Base-by-base conservation (phyloP, 768 basidiomycete species). In the Lentinula edodes region DNA sequence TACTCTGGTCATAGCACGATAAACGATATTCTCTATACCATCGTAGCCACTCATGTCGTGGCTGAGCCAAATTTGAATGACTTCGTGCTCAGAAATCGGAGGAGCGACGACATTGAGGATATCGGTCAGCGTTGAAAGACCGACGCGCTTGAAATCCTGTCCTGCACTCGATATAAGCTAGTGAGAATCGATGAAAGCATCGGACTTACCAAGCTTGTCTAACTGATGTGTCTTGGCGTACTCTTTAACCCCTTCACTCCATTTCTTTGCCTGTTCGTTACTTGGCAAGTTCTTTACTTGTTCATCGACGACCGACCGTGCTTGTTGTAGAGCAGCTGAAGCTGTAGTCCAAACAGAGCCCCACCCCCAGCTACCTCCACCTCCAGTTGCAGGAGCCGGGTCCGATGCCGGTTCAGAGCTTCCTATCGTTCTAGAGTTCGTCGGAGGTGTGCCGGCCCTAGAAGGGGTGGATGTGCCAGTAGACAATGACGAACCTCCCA, bases 21-120 rank as follows among this genome's bases (percentile, higher is more conserved):
- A 98, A 28, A 95, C 91, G n/a, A 99, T 82, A 10, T 88, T 83
- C 75, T 98, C 96, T 46, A 98, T 83, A 6, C 97, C 97, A 61
- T 95, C 94, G 70, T 96, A 98, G 16, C 97, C 97, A 64, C 83
- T 80, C 95, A 99, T 95, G 66, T 97, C 95, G 75, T 98, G 95
- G 69, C 89, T 90, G 42, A 99, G 76, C 90, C 92, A 93, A 7
- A 99, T 88, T 71, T 97, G 87, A 65, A 99, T 95, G 15, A 98
- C 93, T 74, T 99, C 97, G 71, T 98, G 96, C 72, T 96, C 95
- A 28, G 95, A 92, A 67, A 98, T 98, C 12, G 97, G 97, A 45
- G 97, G 97, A 0, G 97, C 97, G 62, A 99, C 96, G 34, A 90
- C 96, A 71, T 98, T 96, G 55, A 99, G 78, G 60, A 99, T 88